Evolutionary conservation across 768 basidiomycete genomes (phyloP).

Genomic region (Cystobasidium onofrii): DNA sequence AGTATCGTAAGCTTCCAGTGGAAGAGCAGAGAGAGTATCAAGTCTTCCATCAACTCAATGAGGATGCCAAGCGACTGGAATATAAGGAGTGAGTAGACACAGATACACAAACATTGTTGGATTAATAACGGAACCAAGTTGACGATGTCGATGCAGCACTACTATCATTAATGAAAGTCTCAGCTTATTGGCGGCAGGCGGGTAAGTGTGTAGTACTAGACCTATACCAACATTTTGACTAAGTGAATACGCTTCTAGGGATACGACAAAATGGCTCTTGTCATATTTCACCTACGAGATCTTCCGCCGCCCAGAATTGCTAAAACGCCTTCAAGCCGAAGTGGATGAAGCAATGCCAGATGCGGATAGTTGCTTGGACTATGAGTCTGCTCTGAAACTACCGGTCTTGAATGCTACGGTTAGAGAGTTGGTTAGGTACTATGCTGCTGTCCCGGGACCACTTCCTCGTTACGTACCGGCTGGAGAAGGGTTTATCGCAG

Average conservation of each 20-base stretch:
- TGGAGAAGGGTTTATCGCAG: not conserved
- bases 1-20: not conserved
- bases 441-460: slow-evolving; percentile 1
- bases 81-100: not conserved
- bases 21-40: slow-evolving; percentile 1
- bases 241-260: not conserved
- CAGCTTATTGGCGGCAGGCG: not conserved
- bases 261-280: not conserved
- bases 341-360: slow-evolving; percentile 17
- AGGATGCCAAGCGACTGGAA: slow-evolving; percentile 5
- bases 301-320: not conserved
- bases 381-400: not conserved
- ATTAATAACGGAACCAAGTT: not conserved
- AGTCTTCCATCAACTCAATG: slow-evolving; percentile 9
- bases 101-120: not conserved
- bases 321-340: slow-evolving; percentile 8
- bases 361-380: not conserved
- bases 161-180: slow-evolving; percentile 8
- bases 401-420: not conserved
- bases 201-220: too few species aligned
- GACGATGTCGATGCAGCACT: not conserved
- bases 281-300: slow-evolving; percentile 1
- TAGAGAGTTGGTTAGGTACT: not conserved
- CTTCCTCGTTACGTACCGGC: slow-evolving; percentile 5
- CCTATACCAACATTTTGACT: too few species aligned